Base-by-base conservation (phyloP, 2,329 filamentous ascomycete species). In the Neoarthrinium moseri region DNA sequence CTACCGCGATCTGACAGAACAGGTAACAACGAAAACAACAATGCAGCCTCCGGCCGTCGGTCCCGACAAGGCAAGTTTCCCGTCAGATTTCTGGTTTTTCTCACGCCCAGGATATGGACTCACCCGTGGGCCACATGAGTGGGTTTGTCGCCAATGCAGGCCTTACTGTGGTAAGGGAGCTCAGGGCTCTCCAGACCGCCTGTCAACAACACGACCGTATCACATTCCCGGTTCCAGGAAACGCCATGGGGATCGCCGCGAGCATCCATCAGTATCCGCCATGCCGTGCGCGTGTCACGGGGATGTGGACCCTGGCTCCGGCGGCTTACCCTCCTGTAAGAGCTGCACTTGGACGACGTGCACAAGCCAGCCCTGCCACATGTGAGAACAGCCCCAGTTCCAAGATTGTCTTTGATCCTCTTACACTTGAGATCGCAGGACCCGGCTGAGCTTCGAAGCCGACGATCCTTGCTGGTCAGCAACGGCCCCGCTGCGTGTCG, bases 21-120 rank as follows among this genome's bases (percentile, higher is more conserved):
- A n/a, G n/a, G n/a, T n/a, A n/a, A n/a, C n/a, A n/a, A 35, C 32
- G 17, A 35, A 11, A 35, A 18, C 32, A 35, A 11, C 21, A 27
- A 36, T 44, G 41, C 32, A 24, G 20, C 17, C 15, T 44, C 41
- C 41, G 41, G 41, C 41, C 30, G 32, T 22, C 30, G 41, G 30
- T 44, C 41, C 41, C 41, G 39, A 43, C 39, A 22, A 43, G 39
- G 26, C 17, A 43, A n/a, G n/a, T n/a, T n/a, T n/a, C n/a, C n/a
- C n/a, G n/a, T n/a, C n/a, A n/a, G n/a, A n/a, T n/a, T n/a, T n/a
- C n/a, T n/a, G n/a, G n/a, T n/a, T n/a, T n/a, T n/a, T n/a, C n/a
- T n/a, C n/a, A n/a, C n/a, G n/a, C n/a, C n/a, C n/a, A n/a, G n/a
- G n/a, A n/a, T n/a, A n/a, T n/a, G n/a, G n/a, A n/a, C n/a, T n/a